Evolutionary conservation across 208 protist genomes (phyloP), one percentile per base, ranked within the genome.

Genomic region (Leishmania tarentolae): DNA sequence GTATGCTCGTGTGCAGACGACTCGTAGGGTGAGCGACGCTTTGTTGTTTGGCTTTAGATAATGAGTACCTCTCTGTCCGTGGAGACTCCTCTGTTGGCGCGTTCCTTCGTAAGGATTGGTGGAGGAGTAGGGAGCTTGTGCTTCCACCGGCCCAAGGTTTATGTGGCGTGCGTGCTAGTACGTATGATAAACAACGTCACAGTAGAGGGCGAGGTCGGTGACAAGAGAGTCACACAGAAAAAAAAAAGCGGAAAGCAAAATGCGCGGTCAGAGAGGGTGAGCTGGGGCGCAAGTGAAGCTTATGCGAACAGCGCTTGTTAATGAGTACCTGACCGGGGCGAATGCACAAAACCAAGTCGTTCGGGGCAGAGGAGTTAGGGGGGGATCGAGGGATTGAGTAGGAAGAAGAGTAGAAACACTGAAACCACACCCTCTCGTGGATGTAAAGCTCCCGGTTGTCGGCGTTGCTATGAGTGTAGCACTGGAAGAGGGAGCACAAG

Each of bases 361-460:
- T 73, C 44, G 24, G 28, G 31, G 44, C 24, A 21, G 69, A 8
- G 50, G n/a, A 13, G 44, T 40, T 68, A 73, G 15, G 44, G 69
- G 69, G 35, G 69, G 28, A 11, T 73, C 69, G 28, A 28, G n/a
- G 13, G 28, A 31, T 73, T 31, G 13, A 73, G 69, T 71, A 7
- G 9, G 31, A 73, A 73, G 69, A 73, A 44, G 69, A 50, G 44
- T 50, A 37, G 28, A 73, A 73, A 73, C 17, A 73, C 50, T n/a
- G 69, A 73, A 73, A 24, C 69, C 69, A 73, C 40, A 4, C 69
- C 28, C 69, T 13, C 69, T 52, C 69, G 44, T 35, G 9, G 17
- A 53, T n/a, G 42, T 73, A 11, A n/a, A 13, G 28, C 31, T 73
- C 24, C 21, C 69, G 35, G 31, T 52, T n/a, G 69, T 53, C 69